These are phyloP conservation scores for Ceratorhiza oryzae-sativae DNA, from an alignment of 1,284 basidiomycete species.

Conservation along the genomic window DNA sequence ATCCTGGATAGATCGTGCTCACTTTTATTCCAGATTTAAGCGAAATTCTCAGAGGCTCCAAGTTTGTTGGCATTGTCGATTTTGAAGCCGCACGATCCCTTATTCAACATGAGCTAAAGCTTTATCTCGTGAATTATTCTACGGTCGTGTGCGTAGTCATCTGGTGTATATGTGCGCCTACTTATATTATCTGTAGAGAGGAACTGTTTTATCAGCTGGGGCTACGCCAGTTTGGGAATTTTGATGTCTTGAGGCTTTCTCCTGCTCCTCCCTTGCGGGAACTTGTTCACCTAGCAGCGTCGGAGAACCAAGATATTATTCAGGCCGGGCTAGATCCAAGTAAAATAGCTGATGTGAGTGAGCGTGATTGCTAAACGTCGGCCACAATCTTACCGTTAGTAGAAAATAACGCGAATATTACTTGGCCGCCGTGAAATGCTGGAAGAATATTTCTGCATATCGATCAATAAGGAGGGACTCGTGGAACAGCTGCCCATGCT, in stretches of 20 bases:
- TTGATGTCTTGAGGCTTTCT: constrained; percentile 77
- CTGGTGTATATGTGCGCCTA: not conserved
- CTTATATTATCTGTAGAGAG: constrained; percentile 62
- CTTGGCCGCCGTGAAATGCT: constrained; percentile 81
- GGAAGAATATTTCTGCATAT: constrained; percentile 88
- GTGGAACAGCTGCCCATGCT: constrained; percentile 82
- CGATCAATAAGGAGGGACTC: constrained; percentile 67
- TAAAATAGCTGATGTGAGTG: constrained; percentile 75
- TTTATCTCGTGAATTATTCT: constrained; percentile 90
- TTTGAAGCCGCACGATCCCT: constrained; percentile 75
- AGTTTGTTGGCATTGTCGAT: constrained; percentile 94
- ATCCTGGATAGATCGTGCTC: not conserved
- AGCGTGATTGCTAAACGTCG: not conserved
- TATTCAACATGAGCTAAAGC: constrained; percentile 86
- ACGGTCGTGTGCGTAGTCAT: constrained; percentile 69
- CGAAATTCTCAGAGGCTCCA: constrained; percentile 86
- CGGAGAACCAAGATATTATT: constrained; percentile 61
- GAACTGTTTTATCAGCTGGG: constrained; percentile 96
- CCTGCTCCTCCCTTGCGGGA: constrained; percentile 79
- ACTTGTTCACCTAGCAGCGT: constrained; percentile 80
- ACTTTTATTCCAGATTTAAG: constrained; percentile 73
- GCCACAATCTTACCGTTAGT: not conserved
- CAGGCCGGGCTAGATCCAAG: constrained; percentile 49
- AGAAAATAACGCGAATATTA: constrained; percentile 66
- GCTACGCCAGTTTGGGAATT: constrained; percentile 89